phyloP scores from a whole-genome alignment of 768 basidiomycete species.

The Trametes cubensis region DNA sequence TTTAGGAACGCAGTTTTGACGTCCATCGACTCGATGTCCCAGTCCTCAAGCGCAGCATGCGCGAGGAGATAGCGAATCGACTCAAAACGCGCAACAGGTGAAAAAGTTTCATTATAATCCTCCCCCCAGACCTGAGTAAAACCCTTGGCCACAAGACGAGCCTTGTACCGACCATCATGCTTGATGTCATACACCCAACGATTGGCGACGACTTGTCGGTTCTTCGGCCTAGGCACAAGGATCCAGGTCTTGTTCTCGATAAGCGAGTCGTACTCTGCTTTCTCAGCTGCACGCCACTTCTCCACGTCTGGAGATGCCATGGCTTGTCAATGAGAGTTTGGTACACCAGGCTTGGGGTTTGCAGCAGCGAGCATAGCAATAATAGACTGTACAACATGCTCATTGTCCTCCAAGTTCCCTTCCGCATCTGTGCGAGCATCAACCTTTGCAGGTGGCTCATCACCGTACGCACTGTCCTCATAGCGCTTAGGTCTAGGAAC shows the following conservation, averaged over 20 bases:
- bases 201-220: slow-evolving; percentile 9
- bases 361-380: background rate
- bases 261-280: slow-evolving; percentile 7
- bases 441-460: background rate
- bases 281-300: slow-evolving; percentile 1
- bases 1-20: slow-evolving; percentile 34
- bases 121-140: slow-evolving; percentile 36
- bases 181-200: background rate
- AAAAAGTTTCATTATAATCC: slow-evolving; percentile 36
- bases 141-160: slow-evolving; percentile 39
- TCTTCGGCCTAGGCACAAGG: slow-evolving; percentile 22
- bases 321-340: background rate
- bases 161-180: slow-evolving; percentile 31
- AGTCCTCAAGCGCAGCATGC: slow-evolving; percentile 29
- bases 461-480: background rate
- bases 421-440: background rate
- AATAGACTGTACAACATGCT: background rate
- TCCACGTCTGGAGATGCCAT: slow-evolving; percentile 2
- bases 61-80: slow-evolving; percentile 31
- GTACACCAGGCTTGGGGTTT: slow-evolving; percentile 1
- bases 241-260: slow-evolving; percentile 10
- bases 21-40: slow-evolving; percentile 32
- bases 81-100: slow-evolving; percentile 27
- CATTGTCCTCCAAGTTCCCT: background rate
- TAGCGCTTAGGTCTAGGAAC: background rate